A percentile compares a stretch with the other conserved stretches of the same genome.
Conservation (phyloP, 2,329 filamentous ascomycete species). For the Chrysoporthe puriensis region DNA sequence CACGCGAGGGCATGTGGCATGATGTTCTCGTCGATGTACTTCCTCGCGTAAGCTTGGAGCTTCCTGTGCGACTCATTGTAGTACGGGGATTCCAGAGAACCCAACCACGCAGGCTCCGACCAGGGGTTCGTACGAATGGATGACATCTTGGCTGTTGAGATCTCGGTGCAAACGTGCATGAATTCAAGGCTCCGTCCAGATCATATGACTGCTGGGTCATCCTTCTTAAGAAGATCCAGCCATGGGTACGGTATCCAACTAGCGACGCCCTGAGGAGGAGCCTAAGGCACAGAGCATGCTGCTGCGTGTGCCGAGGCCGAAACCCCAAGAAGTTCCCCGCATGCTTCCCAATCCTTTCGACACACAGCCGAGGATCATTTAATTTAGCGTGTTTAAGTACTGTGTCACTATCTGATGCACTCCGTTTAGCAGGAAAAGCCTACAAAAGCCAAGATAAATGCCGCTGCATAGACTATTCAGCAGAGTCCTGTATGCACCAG, state of each 20-base stretch:
- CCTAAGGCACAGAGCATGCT: too few relatives aligned
- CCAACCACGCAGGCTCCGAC: constrained; percentile 34
- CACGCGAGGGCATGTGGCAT: constrained; percentile 62
- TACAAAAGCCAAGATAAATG: neutral
- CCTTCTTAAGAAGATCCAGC: too few relatives aligned
- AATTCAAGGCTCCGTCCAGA: too few relatives aligned
- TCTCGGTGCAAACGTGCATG: neutral
- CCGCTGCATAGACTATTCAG: neutral
- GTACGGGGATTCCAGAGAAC: constrained; percentile 49
- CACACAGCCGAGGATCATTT: too few relatives aligned
- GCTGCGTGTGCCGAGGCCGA: neutral
- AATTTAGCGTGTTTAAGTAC: too few relatives aligned
- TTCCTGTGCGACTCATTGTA: constrained; percentile 63
- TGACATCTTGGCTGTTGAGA: constrained; percentile 2
- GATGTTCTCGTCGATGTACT: constrained; percentile 61
- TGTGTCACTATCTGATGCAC: too few relatives aligned
- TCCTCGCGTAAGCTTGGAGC: constrained; percentile 59
- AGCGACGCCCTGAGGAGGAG: too few relatives aligned
- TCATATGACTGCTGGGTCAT: too few relatives aligned
- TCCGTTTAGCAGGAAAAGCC: too few relatives aligned
- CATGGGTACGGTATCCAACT: too few relatives aligned
- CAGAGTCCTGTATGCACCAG: neutral
- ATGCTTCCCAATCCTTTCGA: neutral
- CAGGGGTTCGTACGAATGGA: constrained; percentile 28
- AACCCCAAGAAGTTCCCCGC: neutral